phyloP scores from a whole-genome alignment of 768 basidiomycete species.

The Lentinus tigrinus region DNA sequence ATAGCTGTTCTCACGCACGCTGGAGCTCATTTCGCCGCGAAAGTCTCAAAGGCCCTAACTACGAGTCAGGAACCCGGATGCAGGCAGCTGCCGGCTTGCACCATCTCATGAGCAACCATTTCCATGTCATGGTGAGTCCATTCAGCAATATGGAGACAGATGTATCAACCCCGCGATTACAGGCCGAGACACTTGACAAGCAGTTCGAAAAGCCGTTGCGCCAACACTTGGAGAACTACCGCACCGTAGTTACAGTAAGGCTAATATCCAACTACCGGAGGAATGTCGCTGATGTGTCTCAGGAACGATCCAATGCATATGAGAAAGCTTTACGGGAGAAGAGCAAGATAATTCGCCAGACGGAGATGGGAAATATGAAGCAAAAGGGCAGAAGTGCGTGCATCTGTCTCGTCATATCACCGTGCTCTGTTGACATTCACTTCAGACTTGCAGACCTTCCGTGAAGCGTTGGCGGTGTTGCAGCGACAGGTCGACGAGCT shows the following conservation, averaged over 20 bases:
- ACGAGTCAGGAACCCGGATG: constrained; percentile 77
- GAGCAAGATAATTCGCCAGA: constrained; percentile 81
- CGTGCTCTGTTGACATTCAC: background rate
- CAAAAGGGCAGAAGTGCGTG: constrained; percentile 79
- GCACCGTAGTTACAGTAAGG: constrained; percentile 64
- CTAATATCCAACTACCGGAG: background rate
- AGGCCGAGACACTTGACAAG: constrained; percentile 86
- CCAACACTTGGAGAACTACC: constrained; percentile 82
- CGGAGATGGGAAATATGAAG: constrained; percentile 83
- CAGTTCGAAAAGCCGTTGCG: constrained; percentile 87
- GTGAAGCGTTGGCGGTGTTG: constrained; percentile 76
- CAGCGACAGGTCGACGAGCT: constrained; percentile 91
- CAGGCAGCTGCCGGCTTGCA: constrained; percentile 88
- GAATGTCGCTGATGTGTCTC: background rate
- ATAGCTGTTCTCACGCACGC: background rate
- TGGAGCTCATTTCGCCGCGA: background rate
- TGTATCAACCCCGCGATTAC: background rate
- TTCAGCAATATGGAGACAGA: background rate
- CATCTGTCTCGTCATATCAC: background rate
- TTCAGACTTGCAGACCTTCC: constrained; percentile 85
- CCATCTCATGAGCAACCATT: constrained; percentile 89
- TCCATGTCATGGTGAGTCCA: constrained; percentile 78
- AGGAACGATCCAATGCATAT: constrained; percentile 86
- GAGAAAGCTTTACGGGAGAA: constrained; percentile 81
- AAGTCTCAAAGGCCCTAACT: constrained; percentile 76